These are phyloP conservation scores for Pinus albicaulis DNA, from an alignment of 75 land plant species.

Conservation along the genomic window DNA sequence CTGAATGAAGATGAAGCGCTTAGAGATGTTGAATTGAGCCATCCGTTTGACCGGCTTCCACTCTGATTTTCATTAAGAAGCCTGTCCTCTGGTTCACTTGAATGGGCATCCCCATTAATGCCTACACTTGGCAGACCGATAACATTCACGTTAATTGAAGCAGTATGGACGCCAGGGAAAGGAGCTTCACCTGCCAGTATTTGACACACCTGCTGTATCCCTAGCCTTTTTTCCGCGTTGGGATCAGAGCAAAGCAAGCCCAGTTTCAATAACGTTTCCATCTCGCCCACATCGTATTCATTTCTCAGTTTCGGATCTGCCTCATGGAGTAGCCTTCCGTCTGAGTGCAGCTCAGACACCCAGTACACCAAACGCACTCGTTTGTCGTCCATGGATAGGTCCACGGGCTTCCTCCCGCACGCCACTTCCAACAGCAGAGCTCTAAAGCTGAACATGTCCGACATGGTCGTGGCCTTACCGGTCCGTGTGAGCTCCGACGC, in stretches of 20 bases:
- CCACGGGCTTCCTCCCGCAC: slow-evolving; percentile 19
- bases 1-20: too few relatives aligned
- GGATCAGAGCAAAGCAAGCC: background rate
- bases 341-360: slow-evolving; percentile 26
- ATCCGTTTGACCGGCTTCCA: too few relatives aligned
- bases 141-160: too few relatives aligned
- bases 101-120: too few relatives aligned
- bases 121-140: too few relatives aligned
- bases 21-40: too few relatives aligned
- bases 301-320: background rate
- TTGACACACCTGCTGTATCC: too few relatives aligned
- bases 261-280: background rate
- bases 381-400: background rate
- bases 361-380: slow-evolving; percentile 23
- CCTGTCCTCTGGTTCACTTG: too few relatives aligned
- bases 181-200: too few relatives aligned
- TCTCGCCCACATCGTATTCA: background rate
- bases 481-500: slow-evolving; percentile 17
- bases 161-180: too few relatives aligned
- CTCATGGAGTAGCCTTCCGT: slow-evolving; percentile 1
- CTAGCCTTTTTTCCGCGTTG: background rate
- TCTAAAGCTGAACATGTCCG: slow-evolving; percentile 18
- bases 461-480: slow-evolving; percentile 16
- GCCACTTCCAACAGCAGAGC: slow-evolving; percentile 18
- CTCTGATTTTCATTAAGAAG: too few relatives aligned